A percentile compares a stretch with the other conserved stretches of the same genome.
Conservation (phyloP, 306 rosid species). For the Vigna unguiculata region DNA sequence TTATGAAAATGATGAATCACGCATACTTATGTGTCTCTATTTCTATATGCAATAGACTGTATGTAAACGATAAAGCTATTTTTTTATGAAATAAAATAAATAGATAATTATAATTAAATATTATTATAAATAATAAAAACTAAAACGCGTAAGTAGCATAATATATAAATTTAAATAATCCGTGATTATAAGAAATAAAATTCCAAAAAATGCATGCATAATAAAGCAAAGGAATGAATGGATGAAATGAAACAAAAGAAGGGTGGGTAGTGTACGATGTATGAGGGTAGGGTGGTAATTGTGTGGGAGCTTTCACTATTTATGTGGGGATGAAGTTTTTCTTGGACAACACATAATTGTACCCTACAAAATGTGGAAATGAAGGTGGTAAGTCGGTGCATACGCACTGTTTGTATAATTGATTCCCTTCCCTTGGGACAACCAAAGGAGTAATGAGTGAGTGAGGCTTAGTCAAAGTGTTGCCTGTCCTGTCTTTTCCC, state of each 20-base stretch:
- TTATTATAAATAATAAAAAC: not conserved
- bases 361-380: slow-evolving; percentile 32
- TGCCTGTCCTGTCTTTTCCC: slow-evolving; percentile 30
- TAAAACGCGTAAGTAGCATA: not conserved
- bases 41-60: too few species aligned
- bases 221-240: not conserved
- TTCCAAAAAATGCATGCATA: too few species aligned
- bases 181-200: not conserved
- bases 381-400: slow-evolving; percentile 44
- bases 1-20: not conserved
- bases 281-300: slow-evolving; percentile 35
- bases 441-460: not conserved
- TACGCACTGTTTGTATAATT: not conserved
- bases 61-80: not conserved
- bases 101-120: not conserved
- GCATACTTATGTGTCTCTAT: not conserved
- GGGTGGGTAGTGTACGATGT: too few species aligned
- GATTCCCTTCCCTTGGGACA: slow-evolving; percentile 23
- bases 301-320: not conserved
- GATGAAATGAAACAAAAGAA: not conserved
- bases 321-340: slow-evolving; percentile 22
- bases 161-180: too few species aligned
- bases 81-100: not conserved
- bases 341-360: slow-evolving; percentile 37
- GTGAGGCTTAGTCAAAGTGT: slow-evolving; percentile 42